phyloP scores from a whole-genome alignment of 306 rosid genomes.

The Dalbergia oliveri region DNA sequence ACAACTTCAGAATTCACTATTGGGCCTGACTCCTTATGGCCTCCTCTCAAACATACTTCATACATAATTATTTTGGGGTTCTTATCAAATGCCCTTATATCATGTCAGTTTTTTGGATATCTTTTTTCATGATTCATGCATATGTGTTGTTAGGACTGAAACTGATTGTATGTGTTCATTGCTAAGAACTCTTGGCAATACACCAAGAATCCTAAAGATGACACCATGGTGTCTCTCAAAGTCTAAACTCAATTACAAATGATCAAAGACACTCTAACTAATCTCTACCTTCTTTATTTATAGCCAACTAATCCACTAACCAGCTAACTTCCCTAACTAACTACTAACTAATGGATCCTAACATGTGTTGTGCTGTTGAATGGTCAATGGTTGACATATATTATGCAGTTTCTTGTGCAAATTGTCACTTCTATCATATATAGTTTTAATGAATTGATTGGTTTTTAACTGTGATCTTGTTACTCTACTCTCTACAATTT shows the following conservation, averaged over 20 bases:
- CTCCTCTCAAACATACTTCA: neutral
- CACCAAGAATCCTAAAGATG: no score
- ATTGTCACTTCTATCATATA: neutral
- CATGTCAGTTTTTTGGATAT: constrained; percentile 6
- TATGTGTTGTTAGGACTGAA: no score
- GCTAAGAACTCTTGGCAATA: no score
- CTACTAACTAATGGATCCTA: no score
- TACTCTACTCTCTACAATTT: constrained; percentile 17
- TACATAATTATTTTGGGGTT: neutral
- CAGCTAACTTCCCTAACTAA: no score
- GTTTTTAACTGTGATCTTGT: constrained; percentile 10
- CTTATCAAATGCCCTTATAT: neutral
- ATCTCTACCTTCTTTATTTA: no score
- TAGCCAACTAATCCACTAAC: no score
- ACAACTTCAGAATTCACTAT: neutral
- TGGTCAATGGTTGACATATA: neutral
- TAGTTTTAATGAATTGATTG: constrained; percentile 15
- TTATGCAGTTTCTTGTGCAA: constrained; percentile 34
- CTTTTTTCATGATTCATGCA: constrained; percentile 13
- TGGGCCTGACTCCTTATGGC: neutral
- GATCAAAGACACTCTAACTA: no score
- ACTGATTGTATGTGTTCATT: no score
- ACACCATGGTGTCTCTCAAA: no score
- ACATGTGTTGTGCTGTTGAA: constrained; percentile 1
- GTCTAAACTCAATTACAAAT: no score